phyloP scores from a whole-genome alignment of 2,329 filamentous ascomycete species.

The Alternaria hordeiaustralica region DNA sequence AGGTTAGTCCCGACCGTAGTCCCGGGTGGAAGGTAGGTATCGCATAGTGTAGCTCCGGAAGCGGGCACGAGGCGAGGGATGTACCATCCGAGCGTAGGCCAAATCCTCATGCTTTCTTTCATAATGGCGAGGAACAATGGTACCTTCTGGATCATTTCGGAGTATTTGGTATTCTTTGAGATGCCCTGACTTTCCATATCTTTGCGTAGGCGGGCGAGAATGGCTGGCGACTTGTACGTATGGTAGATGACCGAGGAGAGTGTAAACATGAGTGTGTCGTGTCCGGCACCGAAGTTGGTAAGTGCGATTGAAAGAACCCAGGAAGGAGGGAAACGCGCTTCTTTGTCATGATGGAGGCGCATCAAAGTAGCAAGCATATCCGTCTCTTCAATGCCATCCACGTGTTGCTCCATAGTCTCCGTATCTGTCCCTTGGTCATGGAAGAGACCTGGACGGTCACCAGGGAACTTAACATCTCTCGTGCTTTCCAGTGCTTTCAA shows the following conservation, averaged over 20 bases:
- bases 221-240: neutral
- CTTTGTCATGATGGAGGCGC: neutral
- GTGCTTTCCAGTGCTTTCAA: neutral
- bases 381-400: neutral
- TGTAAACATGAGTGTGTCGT: neutral
- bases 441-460: neutral
- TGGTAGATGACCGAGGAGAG: neutral
- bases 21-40: neutral
- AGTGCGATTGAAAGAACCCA: neutral
- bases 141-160: neutral
- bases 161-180: neutral
- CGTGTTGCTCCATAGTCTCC: neutral
- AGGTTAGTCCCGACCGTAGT: neutral
- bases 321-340: neutral
- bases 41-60: neutral
- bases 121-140: fast-evolving
- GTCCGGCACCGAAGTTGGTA: neutral
- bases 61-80: neutral
- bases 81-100: neutral
- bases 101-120: neutral
- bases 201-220: neutral
- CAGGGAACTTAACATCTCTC: neutral
- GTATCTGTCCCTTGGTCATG: neutral
- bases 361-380: neutral
- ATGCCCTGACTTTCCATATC: neutral